phyloP scores from a whole-genome alignment of 176 grass and related monocot genomes.

The Poa annua region DNA sequence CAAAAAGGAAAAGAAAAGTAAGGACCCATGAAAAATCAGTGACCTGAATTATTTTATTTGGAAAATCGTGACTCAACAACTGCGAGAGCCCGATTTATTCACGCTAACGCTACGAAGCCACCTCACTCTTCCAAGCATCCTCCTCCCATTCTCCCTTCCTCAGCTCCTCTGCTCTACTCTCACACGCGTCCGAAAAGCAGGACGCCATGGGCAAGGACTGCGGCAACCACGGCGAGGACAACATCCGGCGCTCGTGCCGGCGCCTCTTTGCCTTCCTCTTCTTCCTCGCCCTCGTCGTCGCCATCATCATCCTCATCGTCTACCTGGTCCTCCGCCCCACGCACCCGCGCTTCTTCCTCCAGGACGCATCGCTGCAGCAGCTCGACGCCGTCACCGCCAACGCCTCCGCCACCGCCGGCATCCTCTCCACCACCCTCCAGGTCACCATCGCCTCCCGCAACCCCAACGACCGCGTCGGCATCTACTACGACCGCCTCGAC shows the following conservation, averaged over 20 bases:
- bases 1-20: neutral
- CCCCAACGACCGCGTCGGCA: slow-evolving; percentile 73
- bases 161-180: slow-evolving; percentile 5
- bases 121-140: neutral
- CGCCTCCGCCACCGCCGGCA: slow-evolving; percentile 10
- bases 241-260: neutral
- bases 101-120: neutral
- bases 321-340: slow-evolving; percentile 79
- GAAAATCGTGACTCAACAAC: neutral
- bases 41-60: neutral
- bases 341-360: slow-evolving; percentile 79
- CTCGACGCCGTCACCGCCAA: slow-evolving; percentile 51
- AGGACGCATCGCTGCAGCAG: slow-evolving; percentile 60
- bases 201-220: slow-evolving; percentile 63
- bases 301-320: slow-evolving; percentile 60
- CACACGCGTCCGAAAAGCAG: slow-evolving; percentile 25
- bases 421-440: slow-evolving; percentile 58
- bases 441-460: slow-evolving; percentile 81
- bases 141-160: neutral
- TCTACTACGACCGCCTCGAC: slow-evolving; percentile 85
- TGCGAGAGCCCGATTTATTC: neutral
- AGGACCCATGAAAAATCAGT: neutral
- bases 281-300: slow-evolving; percentile 28
- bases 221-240: slow-evolving; percentile 59
- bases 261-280: slow-evolving; percentile 20